Conservation (phyloP, 2,329 filamentous ascomycete species). For the Aspergillus sp. region DNA sequence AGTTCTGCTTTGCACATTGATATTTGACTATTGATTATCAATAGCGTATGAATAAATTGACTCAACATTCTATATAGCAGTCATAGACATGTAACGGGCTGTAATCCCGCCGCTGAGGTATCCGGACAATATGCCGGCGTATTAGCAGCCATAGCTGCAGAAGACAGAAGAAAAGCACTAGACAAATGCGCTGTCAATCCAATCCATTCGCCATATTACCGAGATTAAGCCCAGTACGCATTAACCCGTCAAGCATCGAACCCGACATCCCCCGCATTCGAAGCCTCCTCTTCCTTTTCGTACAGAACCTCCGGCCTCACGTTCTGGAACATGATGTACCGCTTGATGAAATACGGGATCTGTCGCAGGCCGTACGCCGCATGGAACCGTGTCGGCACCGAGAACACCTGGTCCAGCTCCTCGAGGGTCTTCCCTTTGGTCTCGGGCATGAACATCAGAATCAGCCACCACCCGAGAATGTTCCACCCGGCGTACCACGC, state of each 20-base stretch:
- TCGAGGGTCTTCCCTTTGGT: conserved; percentile 36
- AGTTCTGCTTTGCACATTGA: no score
- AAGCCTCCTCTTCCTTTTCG: conserved; percentile 20
- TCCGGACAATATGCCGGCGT: conserved; percentile 1
- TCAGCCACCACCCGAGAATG: conserved; percentile 38
- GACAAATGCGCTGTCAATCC: not conserved
- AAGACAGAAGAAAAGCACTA: not conserved
- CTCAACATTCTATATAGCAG: no score
- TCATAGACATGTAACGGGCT: no score
- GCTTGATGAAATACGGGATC: conserved; percentile 26
- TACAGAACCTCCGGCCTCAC: conserved; percentile 29
- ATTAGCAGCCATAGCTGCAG: not conserved
- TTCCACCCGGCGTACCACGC: conserved; percentile 41
- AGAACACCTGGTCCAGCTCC: conserved; percentile 46
- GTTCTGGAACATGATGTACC: conserved; percentile 31
- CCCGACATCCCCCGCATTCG: conserved; percentile 13
- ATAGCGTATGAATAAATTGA: no score
- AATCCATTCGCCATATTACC: no score
- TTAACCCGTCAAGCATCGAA: conserved; percentile 12
- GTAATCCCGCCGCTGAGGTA: no score
- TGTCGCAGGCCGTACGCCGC: conserved; percentile 31
- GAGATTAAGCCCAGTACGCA: no score
- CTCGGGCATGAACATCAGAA: conserved; percentile 33
- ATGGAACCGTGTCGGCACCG: conserved; percentile 40
- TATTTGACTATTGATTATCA: no score